Conservation (phyloP, 139 green algal species). For the Mesotaenium endlicherianum region DNA sequence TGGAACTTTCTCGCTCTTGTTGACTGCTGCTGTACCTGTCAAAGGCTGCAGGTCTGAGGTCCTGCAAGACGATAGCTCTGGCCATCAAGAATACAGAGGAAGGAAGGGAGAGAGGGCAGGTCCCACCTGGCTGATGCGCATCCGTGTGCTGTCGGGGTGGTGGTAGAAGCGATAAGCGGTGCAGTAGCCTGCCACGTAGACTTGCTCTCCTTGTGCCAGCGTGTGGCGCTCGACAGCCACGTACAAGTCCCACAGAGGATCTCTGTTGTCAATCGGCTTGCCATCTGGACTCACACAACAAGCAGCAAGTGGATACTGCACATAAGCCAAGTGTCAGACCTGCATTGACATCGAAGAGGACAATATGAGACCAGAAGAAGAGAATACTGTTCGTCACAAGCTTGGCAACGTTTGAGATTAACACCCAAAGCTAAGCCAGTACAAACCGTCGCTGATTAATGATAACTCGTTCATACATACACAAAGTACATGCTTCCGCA, state of each 20-base stretch:
- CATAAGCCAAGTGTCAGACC: not conserved
- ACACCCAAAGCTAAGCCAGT: too few species aligned
- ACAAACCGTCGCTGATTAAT: not conserved
- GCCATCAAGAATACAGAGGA: too few species aligned
- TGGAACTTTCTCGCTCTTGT: not conserved
- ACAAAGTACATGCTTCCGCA: too few species aligned
- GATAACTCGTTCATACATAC: not conserved
- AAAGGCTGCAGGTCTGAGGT: too few species aligned
- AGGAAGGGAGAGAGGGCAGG: not conserved
- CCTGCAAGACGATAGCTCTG: too few species aligned
- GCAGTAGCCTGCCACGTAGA: conserved; percentile 57
- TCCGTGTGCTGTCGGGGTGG: conserved; percentile 64
- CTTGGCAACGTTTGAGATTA: too few species aligned
- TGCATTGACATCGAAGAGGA: not conserved
- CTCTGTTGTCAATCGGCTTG: conserved; percentile 1
- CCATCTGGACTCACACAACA: conserved; percentile 5
- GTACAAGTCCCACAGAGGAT: conserved; percentile 13
- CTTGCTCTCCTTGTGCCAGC: not conserved
- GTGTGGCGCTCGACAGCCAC: not conserved
- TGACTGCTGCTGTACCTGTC: not conserved
- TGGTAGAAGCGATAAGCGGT: conserved; percentile 83
- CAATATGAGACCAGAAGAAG: not conserved
- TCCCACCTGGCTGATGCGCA: conserved; percentile 72
- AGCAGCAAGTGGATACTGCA: not conserved
- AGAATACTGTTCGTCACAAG: not conserved